Conservation (phyloP, 306 rosid species). For the Corylus avellana region DNA sequence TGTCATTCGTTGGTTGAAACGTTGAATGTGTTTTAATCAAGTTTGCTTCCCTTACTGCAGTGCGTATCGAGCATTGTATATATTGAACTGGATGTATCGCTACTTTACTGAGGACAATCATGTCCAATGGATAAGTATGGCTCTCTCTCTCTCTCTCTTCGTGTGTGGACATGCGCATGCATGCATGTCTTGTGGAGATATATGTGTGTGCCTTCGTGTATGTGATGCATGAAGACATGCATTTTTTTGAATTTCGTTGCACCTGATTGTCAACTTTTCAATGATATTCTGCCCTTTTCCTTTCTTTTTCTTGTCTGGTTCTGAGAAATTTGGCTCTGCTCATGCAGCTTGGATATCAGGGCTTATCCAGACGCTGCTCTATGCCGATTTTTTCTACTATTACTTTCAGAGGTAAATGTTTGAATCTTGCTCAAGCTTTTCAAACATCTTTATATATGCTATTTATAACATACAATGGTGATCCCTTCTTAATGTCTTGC, state of each 20-base stretch:
- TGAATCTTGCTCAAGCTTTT: slow-evolving; percentile 13
- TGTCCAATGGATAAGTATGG: slow-evolving; percentile 40
- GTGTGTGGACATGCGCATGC: background rate
- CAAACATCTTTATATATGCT: background rate
- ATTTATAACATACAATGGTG: background rate
- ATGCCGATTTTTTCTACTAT: slow-evolving; percentile 90
- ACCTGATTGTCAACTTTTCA: background rate
- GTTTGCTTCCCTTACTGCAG: slow-evolving; percentile 18
- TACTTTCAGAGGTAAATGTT: slow-evolving; percentile 72
- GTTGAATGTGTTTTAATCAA: background rate
- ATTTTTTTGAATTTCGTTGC: background rate
- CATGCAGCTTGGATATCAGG: slow-evolving; percentile 88
- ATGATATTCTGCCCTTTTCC: background rate
- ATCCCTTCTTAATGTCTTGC: slow-evolving; percentile 33
- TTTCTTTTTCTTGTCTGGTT: background rate
- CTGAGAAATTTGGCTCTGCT: background rate
- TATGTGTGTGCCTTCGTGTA: background rate
- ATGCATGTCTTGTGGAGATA: background rate
- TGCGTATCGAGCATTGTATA: slow-evolving; percentile 35
- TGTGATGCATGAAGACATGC: background rate
- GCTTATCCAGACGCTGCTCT: slow-evolving; percentile 72
- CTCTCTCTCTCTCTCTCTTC: background rate
- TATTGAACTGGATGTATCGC: slow-evolving; percentile 40
- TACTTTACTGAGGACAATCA: slow-evolving; percentile 29
- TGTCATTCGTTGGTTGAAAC: background rate